Percentiles rank a stretch among this genome's conserved stretches.
Conservation (phyloP, 169 alveolate genomes). For the Eimeria praecox region DNA sequence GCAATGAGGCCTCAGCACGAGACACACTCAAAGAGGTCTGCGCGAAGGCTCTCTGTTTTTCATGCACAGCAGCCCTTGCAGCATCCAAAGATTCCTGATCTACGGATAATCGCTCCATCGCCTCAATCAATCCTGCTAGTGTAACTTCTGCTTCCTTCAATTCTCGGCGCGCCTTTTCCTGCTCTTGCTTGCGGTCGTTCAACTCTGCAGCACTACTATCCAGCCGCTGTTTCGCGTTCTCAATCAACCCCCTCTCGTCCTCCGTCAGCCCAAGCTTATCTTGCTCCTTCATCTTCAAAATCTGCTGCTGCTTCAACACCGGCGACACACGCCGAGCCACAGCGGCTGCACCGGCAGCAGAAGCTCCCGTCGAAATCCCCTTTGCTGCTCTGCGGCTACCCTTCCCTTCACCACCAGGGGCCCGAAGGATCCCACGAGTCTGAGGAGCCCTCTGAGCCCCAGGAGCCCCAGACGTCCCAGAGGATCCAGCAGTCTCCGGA, state of each 20-base stretch:
- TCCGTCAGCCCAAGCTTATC: neutral
- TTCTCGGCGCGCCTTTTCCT: neutral
- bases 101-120: neutral
- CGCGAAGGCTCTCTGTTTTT: neutral
- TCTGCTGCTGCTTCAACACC: neutral
- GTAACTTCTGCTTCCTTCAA: neutral
- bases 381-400: neutral
- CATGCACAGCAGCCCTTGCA: no score
- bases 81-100: neutral
- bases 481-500: neutral
- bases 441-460: no score
- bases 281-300: neutral
- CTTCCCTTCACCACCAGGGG: neutral
- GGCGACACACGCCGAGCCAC: neutral
- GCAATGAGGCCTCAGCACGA: neutral
- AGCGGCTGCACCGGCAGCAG: neutral
- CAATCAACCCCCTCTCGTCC: neutral
- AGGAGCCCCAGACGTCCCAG: neutral
- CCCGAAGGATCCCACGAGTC: no score
- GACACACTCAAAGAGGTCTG: no score
- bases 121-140: neutral
- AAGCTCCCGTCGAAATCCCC: neutral
- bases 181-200: neutral
- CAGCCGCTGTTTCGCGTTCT: neutral
- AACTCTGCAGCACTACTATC: rapidly evolving